Conservation (phyloP, 352 stramenopile genomes). For the Globisporangium uncinulatum region DNA sequence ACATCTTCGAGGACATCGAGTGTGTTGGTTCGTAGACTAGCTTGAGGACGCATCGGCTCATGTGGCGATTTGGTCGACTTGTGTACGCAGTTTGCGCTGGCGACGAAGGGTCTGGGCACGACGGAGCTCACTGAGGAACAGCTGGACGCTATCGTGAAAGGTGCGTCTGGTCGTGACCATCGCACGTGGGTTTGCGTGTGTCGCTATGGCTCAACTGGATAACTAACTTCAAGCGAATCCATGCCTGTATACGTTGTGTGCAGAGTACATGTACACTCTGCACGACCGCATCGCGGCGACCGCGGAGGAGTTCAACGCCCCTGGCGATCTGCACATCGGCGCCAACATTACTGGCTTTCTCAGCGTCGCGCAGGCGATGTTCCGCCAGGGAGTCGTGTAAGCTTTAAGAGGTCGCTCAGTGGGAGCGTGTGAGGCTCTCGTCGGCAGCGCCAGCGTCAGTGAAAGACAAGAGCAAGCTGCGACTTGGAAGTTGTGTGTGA, state of each 20-base stretch:
- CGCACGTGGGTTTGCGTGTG: not conserved
- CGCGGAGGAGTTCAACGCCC: conserved; percentile 71
- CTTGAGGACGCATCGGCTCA: not conserved
- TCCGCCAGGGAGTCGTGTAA: conserved; percentile 96
- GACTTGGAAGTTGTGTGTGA: too few species aligned
- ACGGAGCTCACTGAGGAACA: conserved; percentile 52
- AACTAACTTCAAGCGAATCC: not conserved
- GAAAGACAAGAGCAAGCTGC: too few species aligned
- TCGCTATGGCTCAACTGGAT: not conserved
- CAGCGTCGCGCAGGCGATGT: conserved; percentile 96
- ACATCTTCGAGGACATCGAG: not conserved
- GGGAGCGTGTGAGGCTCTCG: too few species aligned
- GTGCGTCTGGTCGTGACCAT: conserved; percentile 14
- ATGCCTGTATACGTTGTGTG: not conserved
- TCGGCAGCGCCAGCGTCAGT: too few species aligned
- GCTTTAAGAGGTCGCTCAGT: not conserved
- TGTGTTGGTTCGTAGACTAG: not conserved
- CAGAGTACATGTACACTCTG: conserved; percentile 79
- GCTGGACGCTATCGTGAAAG: conserved; percentile 70
- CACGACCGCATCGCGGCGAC: conserved; percentile 66
- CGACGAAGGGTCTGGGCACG: conserved; percentile 50
- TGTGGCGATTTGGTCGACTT: not conserved
- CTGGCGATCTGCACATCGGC: conserved; percentile 81
- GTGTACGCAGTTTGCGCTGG: conserved; percentile 44
- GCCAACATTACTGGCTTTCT: conserved; percentile 97